Evolutionary conservation across 164 flowering plant species (phyloP).

Genomic region (Umbilicus rupestris): DNA sequence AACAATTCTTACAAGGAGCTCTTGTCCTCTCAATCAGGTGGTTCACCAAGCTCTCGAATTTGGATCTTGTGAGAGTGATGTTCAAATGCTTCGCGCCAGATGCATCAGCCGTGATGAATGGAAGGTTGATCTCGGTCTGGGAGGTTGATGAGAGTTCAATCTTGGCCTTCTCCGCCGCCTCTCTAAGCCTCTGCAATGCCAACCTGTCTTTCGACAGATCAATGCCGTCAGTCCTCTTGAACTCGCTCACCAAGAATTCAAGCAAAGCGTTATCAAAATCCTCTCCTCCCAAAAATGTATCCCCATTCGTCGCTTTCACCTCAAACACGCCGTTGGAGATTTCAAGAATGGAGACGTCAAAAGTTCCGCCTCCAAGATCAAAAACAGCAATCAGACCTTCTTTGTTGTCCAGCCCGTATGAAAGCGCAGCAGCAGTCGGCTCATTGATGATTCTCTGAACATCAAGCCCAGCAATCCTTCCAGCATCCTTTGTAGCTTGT

Average conservation of each 20-base stretch:
- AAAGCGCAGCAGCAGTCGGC: conserved; percentile 40
- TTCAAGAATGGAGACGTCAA: background rate
- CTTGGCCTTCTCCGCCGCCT: conserved; percentile 36
- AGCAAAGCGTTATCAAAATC: conserved; percentile 30
- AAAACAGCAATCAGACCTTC: conserved; percentile 32
- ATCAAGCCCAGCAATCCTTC: conserved; percentile 34
- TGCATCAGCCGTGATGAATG: conserved; percentile 35
- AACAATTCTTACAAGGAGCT: conserved; percentile 24
- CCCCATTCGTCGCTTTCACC: conserved; percentile 36
- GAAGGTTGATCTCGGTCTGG: conserved; percentile 34
- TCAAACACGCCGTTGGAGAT: background rate
- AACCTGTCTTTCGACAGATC: conserved; percentile 27
- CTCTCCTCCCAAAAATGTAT: conserved; percentile 38
- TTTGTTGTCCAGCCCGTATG: conserved; percentile 31
- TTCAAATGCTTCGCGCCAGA: conserved; percentile 33
- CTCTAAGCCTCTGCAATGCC: conserved; percentile 29
- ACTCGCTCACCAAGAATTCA: conserved; percentile 25
- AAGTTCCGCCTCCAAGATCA: conserved; percentile 36
- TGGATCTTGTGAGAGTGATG: conserved; percentile 26
- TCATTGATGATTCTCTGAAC: conserved; percentile 34
- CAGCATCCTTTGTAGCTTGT: conserved; percentile 39
- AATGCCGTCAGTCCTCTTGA: conserved; percentile 22
- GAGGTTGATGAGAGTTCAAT: conserved; percentile 31
- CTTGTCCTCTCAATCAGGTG: conserved; percentile 25
- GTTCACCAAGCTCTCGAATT: conserved; percentile 24